A percentile compares a stretch with the other conserved stretches of the same genome.
Conservation (phyloP, 495 filamentous ascomycete genomes). For the Lasiosphaeris hirsuta region DNA sequence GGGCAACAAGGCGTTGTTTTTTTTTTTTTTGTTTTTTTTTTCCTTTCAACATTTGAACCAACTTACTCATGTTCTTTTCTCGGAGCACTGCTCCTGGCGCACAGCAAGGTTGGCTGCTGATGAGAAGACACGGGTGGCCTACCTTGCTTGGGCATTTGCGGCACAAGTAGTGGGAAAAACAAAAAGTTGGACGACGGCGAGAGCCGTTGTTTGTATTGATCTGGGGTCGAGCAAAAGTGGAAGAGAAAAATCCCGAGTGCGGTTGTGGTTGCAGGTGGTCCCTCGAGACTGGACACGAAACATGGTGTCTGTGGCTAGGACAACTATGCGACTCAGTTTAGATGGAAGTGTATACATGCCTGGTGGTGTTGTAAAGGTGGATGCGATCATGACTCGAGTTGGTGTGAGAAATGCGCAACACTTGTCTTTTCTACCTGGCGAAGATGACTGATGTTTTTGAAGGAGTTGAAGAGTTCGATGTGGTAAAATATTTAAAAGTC, state of each 20-base stretch:
- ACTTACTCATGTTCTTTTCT: neutral
- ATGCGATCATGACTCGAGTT: too few species aligned
- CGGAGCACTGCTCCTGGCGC: neutral
- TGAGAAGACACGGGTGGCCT: neutral
- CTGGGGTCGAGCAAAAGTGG: neutral
- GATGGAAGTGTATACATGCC: too few species aligned
- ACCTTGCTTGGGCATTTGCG: neutral
- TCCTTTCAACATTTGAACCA: neutral
- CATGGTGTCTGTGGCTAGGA: too few species aligned
- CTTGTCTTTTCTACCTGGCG: too few species aligned
- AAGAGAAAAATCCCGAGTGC: neutral
- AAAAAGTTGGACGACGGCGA: neutral
- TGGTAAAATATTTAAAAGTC: too few species aligned
- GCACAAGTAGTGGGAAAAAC: neutral
- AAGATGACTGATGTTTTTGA: too few species aligned
- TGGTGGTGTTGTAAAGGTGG: too few species aligned
- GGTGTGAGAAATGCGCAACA: too few species aligned
- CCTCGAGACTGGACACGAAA: too few species aligned
- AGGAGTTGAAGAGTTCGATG: too few species aligned
- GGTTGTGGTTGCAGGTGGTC: too few species aligned
- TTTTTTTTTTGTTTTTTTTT: neutral
- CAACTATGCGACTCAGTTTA: too few species aligned
- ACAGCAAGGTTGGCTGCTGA: neutral
- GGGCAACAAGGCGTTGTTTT: neutral
- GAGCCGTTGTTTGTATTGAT: slow-evolving; percentile 2